Evolutionary conservation across 2,329 filamentous ascomycete genomes (phyloP).

Genomic region (Torrubiellomyces zombiae): DNA sequence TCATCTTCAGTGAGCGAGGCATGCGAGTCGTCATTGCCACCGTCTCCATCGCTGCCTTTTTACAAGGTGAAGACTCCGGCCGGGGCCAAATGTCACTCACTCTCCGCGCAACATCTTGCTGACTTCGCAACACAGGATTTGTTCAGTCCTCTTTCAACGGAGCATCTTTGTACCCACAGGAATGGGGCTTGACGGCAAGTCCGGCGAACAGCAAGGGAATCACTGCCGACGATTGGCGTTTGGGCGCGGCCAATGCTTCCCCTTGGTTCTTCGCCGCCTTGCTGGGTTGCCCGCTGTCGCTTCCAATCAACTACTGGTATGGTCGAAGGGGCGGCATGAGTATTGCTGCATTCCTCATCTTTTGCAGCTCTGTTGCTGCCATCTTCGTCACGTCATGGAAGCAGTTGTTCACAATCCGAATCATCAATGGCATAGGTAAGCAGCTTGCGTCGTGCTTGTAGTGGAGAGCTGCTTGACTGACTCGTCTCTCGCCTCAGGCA

Average conservation of each 20-base stretch:
- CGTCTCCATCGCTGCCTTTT: constrained; percentile 25
- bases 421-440: constrained; percentile 22
- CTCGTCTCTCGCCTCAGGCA: constrained; percentile 15
- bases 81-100: background rate
- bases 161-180: constrained; percentile 15
- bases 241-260: constrained; percentile 22
- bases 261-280: constrained; percentile 23
- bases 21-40: constrained; percentile 24
- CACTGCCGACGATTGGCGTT: constrained; percentile 16
- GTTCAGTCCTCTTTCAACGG: constrained; percentile 28
- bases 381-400: constrained; percentile 17
- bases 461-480: constrained; percentile 1
- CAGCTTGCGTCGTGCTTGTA: background rate
- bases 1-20: constrained; percentile 19
- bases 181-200: constrained; percentile 7
- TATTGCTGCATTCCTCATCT: constrained; percentile 20
- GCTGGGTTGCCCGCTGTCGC: constrained; percentile 20
- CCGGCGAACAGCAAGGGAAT: no score
- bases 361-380: constrained; percentile 21
- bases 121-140: constrained; percentile 13
- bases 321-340: constrained; percentile 23
- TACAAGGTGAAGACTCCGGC: constrained; percentile 14
- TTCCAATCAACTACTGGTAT: constrained; percentile 23
- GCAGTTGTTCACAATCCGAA: constrained; percentile 16
- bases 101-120: background rate